phyloP scores from a whole-genome alignment of 2,329 filamentous ascomycete species.

The Pleochaeta shiraiana region DNA sequence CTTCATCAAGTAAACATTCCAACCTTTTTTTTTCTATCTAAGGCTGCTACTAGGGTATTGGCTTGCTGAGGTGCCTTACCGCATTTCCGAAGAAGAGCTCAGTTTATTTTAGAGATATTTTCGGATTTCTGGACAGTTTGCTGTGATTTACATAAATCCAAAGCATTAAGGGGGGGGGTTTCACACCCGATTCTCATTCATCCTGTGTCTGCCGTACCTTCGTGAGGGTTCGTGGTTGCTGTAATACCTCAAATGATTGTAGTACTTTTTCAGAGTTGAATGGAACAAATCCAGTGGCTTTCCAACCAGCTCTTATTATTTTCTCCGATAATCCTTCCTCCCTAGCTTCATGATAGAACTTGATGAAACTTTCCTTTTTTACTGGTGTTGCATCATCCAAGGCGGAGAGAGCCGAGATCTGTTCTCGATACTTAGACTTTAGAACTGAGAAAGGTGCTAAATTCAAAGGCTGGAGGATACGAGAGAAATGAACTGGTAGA shows the following conservation, averaged over 20 bases:
- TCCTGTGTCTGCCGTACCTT: background rate
- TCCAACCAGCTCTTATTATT: background rate
- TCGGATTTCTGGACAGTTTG: background rate
- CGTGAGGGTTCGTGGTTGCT: background rate
- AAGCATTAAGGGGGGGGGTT: background rate
- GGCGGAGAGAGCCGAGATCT: background rate
- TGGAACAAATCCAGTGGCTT: background rate
- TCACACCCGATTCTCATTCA: background rate
- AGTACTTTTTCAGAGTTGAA: background rate
- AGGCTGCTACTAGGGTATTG: background rate
- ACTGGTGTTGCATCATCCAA: background rate
- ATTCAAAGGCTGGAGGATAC: background rate
- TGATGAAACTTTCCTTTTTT: background rate
- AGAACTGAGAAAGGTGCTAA: background rate
- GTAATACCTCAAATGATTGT: background rate
- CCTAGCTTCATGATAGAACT: background rate
- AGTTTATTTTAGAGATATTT: background rate
- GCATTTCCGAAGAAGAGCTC: background rate
- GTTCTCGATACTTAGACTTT: background rate
- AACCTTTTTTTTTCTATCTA: background rate
- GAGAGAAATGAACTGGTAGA: background rate
- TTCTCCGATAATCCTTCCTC: background rate
- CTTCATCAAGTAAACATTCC: background rate
- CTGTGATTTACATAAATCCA: background rate
- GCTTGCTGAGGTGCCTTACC: background rate